Conservation (phyloP, 1,139 yeast species). For the Kurtzmaniella quercitrusa region DNA sequence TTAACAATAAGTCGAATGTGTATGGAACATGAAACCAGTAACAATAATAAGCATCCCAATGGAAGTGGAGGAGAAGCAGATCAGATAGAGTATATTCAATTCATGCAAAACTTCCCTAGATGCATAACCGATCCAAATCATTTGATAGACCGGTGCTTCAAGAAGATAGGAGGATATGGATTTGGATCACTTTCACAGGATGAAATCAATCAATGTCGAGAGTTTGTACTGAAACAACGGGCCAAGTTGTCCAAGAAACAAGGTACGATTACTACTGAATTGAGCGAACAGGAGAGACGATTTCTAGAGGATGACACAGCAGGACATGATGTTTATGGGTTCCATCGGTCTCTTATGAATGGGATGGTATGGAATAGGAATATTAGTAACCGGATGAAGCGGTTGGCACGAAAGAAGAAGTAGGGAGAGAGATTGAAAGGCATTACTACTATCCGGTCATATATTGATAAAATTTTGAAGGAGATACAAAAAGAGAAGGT, state of each 20-base stretch:
- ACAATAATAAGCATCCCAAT: conserved; percentile 11
- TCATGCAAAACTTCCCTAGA: conserved; percentile 80
- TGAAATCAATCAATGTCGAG: conserved; percentile 72
- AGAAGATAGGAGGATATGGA: conserved; percentile 62
- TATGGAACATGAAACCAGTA: conserved; percentile 54
- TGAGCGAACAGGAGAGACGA: conserved; percentile 39
- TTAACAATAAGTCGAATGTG: conserved; percentile 77
- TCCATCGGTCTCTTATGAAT: conserved; percentile 49
- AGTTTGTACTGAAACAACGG: conserved; percentile 67
- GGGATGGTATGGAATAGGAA: conserved; percentile 56
- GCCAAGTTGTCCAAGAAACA: conserved; percentile 36
- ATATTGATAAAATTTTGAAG: too few relatives aligned
- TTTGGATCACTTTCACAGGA: conserved; percentile 76
- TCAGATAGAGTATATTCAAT: conserved; percentile 84
- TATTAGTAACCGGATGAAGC: conserved; percentile 48
- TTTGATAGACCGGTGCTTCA: conserved; percentile 71
- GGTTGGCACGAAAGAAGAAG: conserved; percentile 22
- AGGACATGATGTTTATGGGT: conserved; percentile 43
- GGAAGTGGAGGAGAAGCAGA: conserved; percentile 38
- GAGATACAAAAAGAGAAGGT: too few relatives aligned
- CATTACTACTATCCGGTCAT: too few relatives aligned
- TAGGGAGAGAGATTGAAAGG: neutral
- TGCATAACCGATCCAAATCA: conserved; percentile 63
- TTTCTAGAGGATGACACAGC: conserved; percentile 25
- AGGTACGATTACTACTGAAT: conserved; percentile 25